Evolutionary conservation across 2,329 filamentous ascomycete species (phyloP).

Genomic region (Chaetomiaceae sp.): DNA sequence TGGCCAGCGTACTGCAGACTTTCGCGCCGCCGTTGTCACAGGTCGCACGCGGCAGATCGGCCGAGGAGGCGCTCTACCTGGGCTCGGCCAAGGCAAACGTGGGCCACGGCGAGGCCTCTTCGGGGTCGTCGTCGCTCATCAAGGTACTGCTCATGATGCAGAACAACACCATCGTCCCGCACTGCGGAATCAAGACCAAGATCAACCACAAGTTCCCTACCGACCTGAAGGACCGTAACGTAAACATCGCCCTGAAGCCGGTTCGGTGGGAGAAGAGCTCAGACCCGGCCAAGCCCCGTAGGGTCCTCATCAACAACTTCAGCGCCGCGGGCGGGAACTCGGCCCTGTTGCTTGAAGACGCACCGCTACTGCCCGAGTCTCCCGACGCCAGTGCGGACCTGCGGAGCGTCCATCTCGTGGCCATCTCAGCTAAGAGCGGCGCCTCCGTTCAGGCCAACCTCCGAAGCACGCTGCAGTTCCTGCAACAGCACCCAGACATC

Average conservation of each 20-base stretch:
- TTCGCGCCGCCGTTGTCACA: not conserved
- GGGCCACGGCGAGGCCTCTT: conserved; percentile 42
- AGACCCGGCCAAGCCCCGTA: conserved; percentile 18
- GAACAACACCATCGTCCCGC: conserved; percentile 43
- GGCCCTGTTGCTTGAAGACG: conserved; percentile 57
- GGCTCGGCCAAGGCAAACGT: conserved; percentile 46
- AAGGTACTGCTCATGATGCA: conserved; percentile 46
- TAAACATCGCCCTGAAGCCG: conserved; percentile 11
- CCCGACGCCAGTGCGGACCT: conserved; percentile 37
- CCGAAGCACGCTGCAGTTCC: conserved; percentile 46
- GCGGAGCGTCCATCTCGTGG: conserved; percentile 50
- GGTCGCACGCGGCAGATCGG: not conserved
- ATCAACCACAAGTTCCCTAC: conserved; percentile 7
- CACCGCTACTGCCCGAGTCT: conserved; percentile 29
- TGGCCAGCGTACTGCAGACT: not conserved
- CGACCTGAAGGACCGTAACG: conserved; percentile 4
- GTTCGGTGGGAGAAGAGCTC: not conserved
- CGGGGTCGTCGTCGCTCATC: conserved; percentile 36
- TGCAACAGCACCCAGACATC: conserved; percentile 45
- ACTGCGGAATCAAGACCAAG: conserved; percentile 31
- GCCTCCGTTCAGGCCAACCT: conserved; percentile 55
- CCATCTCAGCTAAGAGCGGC: conserved; percentile 50
- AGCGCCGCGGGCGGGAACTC: conserved; percentile 66
- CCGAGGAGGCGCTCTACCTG: conserved; percentile 34
- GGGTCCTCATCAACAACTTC: conserved; percentile 59